Evolutionary conservation across 2,329 filamentous ascomycete species (phyloP).

Genomic region (Fusarium sp.): DNA sequence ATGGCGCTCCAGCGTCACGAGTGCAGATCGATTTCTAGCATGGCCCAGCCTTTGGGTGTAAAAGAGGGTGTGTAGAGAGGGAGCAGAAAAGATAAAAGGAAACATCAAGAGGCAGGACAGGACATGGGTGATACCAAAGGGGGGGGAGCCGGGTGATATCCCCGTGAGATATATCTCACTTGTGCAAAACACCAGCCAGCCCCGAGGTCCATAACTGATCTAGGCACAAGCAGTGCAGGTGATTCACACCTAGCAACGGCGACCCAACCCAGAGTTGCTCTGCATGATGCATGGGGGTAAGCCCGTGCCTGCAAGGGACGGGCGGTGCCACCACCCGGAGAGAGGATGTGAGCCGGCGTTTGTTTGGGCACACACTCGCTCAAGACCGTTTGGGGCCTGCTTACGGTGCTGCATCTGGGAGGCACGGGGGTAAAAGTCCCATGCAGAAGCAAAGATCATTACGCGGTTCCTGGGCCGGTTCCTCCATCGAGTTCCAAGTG

Average conservation of each 20-base stretch:
- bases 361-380: slow-evolving; percentile 26
- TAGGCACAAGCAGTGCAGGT: slow-evolving; percentile 17
- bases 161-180: slow-evolving; percentile 35
- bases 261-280: slow-evolving; percentile 20
- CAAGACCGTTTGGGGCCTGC: slow-evolving; percentile 20
- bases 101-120: neutral
- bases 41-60: slow-evolving; percentile 22
- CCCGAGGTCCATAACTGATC: slow-evolving; percentile 14
- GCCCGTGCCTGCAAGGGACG: slow-evolving; percentile 39
- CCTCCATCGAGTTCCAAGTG: slow-evolving; percentile 3
- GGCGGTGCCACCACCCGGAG: slow-evolving; percentile 19
- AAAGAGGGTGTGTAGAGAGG: neutral
- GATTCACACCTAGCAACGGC: slow-evolving; percentile 11
- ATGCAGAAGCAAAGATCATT: slow-evolving; percentile 27
- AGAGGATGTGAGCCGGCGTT: slow-evolving; percentile 19
- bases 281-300: slow-evolving; percentile 26
- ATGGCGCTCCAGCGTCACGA: slow-evolving; percentile 44
- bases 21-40: slow-evolving; percentile 28
- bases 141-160: slow-evolving; percentile 8
- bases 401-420: slow-evolving; percentile 17
- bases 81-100: neutral
- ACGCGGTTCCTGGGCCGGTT: slow-evolving; percentile 22
- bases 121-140: slow-evolving; percentile 1
- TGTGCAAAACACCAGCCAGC: slow-evolving; percentile 15
- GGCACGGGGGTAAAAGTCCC: slow-evolving; percentile 6